Evolutionary conservation across 768 basidiomycete species (phyloP).

Genomic region (Suillus hirtellus): DNA sequence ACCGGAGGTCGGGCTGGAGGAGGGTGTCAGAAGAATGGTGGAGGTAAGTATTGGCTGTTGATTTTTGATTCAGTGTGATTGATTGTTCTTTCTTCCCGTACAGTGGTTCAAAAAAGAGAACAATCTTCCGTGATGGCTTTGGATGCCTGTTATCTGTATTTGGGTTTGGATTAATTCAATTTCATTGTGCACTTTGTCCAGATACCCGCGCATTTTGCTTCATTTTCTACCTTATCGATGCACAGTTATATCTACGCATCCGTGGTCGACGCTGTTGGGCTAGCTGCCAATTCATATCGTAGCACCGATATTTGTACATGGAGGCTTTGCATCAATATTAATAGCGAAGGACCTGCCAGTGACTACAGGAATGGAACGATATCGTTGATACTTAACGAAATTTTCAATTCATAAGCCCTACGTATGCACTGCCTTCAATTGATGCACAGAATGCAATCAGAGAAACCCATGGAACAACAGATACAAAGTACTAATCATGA

Average conservation of each 20-base stretch:
- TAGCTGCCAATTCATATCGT: background rate
- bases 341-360: background rate
- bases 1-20: constrained; percentile 84
- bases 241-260: background rate
- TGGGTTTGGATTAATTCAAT: background rate
- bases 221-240: background rate
- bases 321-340: background rate
- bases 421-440: background rate
- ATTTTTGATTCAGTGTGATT: too few species aligned
- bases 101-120: constrained; percentile 36
- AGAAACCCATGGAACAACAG: background rate
- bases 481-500: constrained; percentile 15
- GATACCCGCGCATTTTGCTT: constrained; percentile 5
- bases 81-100: background rate
- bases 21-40: constrained; percentile 79
- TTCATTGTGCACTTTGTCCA: background rate
- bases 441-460: background rate
- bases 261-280: background rate
- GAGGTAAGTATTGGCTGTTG: constrained; percentile 50
- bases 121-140: constrained; percentile 18
- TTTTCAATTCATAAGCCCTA: background rate
- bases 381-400: background rate
- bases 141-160: background rate
- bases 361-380: background rate
- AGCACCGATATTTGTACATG: background rate